Evolutionary conservation across 257 asterid genomes (phyloP).

Genomic region (Plantago major): DNA sequence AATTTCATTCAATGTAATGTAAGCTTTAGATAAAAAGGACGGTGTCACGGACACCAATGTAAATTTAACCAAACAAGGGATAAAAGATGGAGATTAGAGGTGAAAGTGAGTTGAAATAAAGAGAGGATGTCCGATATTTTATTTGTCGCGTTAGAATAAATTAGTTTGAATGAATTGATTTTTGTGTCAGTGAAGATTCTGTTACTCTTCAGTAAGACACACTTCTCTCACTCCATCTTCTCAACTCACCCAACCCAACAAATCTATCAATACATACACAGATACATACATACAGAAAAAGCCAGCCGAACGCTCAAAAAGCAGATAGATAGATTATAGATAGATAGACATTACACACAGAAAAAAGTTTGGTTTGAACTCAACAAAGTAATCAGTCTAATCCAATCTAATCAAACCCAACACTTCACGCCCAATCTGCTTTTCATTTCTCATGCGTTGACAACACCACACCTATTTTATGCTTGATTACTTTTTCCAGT

Average conservation of each 20-base stretch:
- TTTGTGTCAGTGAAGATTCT: constrained; percentile 17
- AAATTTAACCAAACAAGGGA: no score
- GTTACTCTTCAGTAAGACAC: constrained; percentile 21
- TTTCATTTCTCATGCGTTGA: constrained; percentile 17
- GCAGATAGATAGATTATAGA: constrained; percentile 26
- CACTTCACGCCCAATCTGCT: constrained; percentile 43
- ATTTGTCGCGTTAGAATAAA: background rate
- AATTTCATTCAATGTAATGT: no score
- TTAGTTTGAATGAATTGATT: no score
- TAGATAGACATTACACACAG: no score
- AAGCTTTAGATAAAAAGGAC: no score
- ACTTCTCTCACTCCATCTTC: constrained; percentile 19
- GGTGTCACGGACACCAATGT: no score
- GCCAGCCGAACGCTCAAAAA: constrained; percentile 29
- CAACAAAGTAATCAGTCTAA: constrained; percentile 25
- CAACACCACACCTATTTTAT: constrained; percentile 5
- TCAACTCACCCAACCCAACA: no score
- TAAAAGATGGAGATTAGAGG: no score
- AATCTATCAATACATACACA: constrained; percentile 20
- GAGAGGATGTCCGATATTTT: no score
- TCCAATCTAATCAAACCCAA: constrained; percentile 27
- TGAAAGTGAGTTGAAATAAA: no score
- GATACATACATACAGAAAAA: constrained; percentile 3
- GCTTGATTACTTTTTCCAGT: background rate
- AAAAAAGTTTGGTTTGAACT: background rate